Conservation (phyloP, 345 rosid genomes). For the Eucalyptus sp. region DNA sequence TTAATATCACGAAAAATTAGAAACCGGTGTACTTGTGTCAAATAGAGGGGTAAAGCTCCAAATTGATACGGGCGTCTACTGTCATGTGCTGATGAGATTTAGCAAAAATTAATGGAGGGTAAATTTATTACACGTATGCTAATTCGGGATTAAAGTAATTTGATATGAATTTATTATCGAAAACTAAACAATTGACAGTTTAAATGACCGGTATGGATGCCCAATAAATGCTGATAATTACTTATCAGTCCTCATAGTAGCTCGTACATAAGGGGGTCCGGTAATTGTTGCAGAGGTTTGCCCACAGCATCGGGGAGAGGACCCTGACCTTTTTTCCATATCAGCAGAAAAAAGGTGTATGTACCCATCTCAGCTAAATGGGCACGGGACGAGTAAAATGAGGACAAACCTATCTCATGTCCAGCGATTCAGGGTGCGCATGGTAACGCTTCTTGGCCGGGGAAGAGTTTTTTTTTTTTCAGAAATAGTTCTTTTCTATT, state of each 20-base stretch:
- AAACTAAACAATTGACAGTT: no score
- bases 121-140: accelerated
- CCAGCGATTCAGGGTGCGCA: no score
- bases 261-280: neutral
- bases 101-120: no score
- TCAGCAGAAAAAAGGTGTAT: neutral
- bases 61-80: accelerated
- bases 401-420: neutral
- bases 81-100: no score
- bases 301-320: neutral
- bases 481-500: no score
- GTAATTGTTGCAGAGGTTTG: neutral
- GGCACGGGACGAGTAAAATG: neutral
- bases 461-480: no score
- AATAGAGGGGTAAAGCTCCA: no score
- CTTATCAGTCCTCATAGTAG: neutral
- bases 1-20: accelerated
- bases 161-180: no score
- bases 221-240: neutral
- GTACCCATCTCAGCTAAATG: neutral
- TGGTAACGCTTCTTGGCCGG: no score
- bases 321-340: neutral
- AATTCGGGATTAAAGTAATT: no score
- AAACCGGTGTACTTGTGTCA: no score
- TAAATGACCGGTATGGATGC: no score